These are phyloP conservation scores for Diaporthe ilicicola DNA, from an alignment of 2,329 filamentous ascomycete species.

Conservation along the genomic window DNA sequence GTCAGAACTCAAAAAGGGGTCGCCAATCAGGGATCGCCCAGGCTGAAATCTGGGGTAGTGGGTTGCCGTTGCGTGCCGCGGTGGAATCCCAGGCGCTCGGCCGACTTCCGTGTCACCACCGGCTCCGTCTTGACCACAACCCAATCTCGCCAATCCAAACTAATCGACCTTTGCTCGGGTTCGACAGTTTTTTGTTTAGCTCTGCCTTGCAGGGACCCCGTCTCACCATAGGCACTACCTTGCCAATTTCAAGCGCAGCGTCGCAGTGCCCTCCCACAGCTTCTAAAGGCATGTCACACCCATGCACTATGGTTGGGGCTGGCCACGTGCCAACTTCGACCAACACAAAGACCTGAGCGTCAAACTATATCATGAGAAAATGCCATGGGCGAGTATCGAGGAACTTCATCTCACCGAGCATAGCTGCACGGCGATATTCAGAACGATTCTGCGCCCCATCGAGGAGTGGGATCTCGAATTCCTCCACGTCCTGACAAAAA, in stretches of 20 bases:
- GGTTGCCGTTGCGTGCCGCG: neutral
- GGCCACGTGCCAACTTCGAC: neutral
- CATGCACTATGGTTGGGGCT: neutral
- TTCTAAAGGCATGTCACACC: neutral
- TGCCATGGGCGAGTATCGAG: constrained; percentile 12
- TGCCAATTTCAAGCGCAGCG: neutral
- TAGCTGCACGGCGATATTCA: neutral
- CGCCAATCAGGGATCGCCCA: constrained; percentile 27
- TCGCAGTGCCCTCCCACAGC: too few species aligned
- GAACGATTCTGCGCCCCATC: constrained; percentile 12
- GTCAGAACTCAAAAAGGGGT: constrained; percentile 9
- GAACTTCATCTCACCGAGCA: neutral
- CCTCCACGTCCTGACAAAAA: constrained; percentile 42
- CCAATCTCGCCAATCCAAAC: neutral
- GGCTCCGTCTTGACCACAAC: constrained; percentile 13
- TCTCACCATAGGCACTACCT: neutral
- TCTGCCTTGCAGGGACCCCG: neutral
- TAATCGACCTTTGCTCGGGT: neutral
- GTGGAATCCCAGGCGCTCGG: neutral
- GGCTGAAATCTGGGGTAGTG: constrained; percentile 25
- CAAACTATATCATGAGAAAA: constrained; percentile 18
- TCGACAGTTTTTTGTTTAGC: neutral
- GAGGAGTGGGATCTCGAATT: constrained; percentile 38
- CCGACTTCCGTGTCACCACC: constrained; percentile 21
- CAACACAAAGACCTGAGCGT: constrained; percentile 23